Base-by-base conservation (phyloP, 2,329 filamentous ascomycete species). In the Colletotrichum melonis region DNA sequence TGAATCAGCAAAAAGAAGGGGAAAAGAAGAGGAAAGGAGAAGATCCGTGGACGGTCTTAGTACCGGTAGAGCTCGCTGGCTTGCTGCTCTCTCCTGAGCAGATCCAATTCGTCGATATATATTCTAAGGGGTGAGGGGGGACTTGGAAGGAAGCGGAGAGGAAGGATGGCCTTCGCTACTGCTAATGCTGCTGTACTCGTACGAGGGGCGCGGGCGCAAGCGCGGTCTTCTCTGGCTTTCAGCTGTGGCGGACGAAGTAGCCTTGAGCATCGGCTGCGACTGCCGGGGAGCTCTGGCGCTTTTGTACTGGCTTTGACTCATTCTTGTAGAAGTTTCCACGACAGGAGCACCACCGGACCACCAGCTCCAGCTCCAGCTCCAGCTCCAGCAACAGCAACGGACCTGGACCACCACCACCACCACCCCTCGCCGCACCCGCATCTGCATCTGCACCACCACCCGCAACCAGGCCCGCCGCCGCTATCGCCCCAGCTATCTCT, bases 241-340 rank as follows among this genome's bases (percentile, higher is more conserved):
- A 74, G 78, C 77, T 77, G 78, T 52, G 57, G 74, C 76, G 69
- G 67, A 70, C 46, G 73, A 69, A 56, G 73, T 67, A 56, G 73
- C 64, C 73, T 71, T 72, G 78, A 71, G 74, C 73, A 42, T 19
- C 38, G 71, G 74, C 62, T 72, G 74, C 68, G 67, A 58, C 73
- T 75, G 76, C 68, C 72, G 65, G 69, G 78, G 77, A 77, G 75
- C 72, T 77, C 79, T 76, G 71, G 71, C 60, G 77, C 79, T 80
- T 82, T 78, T 83, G 82, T 82, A 83, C 78, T 72, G 69, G 74
- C 75, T 74, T 81, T 82, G 83, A 83, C 81, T 83, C 82, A 84
- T 78, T 79, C 71, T 84, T 84, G 82, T 85, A 84, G 83, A 85
- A 85, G 77, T 82, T 85, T 85, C 83, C 80, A 85, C 79, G 75